phyloP scores from a whole-genome alignment of 2,329 filamentous ascomycete genomes.

The Colletotrichum cuscutae region DNA sequence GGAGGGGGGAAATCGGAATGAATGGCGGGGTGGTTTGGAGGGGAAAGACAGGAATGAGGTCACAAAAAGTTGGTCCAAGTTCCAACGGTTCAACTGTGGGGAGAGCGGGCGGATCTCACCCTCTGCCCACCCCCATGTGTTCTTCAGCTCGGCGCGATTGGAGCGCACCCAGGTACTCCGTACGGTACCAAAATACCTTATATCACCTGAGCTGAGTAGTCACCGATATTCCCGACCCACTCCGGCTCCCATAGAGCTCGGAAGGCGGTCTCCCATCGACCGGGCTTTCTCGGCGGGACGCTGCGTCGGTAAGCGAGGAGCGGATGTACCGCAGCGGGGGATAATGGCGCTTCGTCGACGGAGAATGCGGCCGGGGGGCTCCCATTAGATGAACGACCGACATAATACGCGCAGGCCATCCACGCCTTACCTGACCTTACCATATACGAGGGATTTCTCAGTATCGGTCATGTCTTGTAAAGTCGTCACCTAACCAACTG shows the following conservation, averaged over 20 bases:
- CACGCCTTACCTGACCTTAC: no score
- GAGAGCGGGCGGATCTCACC: neutral
- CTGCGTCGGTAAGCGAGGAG: neutral
- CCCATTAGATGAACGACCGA: neutral
- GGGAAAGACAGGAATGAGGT: slow-evolving; percentile 6
- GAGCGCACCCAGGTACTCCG: neutral
- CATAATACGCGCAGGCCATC: neutral
- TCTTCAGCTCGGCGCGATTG: neutral
- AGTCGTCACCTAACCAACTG: neutral
- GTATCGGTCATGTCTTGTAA: neutral
- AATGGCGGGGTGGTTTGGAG: slow-evolving; percentile 21
- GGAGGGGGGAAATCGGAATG: neutral
- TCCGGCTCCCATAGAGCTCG: neutral
- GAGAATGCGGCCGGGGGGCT: slow-evolving; percentile 1
- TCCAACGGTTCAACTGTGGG: slow-evolving; percentile 15
- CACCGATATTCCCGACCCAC: neutral
- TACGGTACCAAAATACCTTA: neutral
- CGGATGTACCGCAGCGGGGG: neutral
- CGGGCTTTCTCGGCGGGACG: neutral
- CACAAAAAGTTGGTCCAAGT: neutral
- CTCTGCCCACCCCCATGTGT: neutral
- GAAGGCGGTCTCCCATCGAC: neutral
- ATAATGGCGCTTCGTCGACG: slow-evolving; percentile 5
- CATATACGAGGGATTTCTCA: neutral
- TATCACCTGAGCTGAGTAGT: no score